Base-by-base conservation (phyloP, 805 yeast genomes). In the Suhomyces faveliae region DNA sequence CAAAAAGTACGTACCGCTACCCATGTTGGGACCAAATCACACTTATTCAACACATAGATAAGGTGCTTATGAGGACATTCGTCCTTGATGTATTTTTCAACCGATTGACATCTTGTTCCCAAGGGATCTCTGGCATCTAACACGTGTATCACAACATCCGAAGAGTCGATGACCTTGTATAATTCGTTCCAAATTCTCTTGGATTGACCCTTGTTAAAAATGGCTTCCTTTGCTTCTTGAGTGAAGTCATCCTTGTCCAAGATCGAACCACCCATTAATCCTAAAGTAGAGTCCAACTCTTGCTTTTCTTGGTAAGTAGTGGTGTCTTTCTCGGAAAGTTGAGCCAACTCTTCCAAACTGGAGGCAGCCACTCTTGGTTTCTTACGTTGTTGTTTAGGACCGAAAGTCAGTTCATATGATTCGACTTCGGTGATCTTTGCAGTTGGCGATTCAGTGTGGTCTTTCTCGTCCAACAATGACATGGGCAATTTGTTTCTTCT, bases 11-110 rank as follows among this genome's bases (percentile, higher is more conserved):
- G 80, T 89, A 91, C 98, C 62, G 98, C 97, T 62, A 89, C 97
- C 97, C 98, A 92, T 41, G 97, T 92, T 54, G 99, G 99, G 45
- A 92, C 97, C 62, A 92, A 82, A 77, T 92, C 99, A 80, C 97
- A 91, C 78, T 92, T 92, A 80, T 92, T 92, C 71, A 92, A 74
- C 48, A 94, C 96, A 65, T 86, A 91, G 57, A 92, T 86, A 74
- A 92, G 77, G 77, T 94, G 99, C 72, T 92, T 92, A 66, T 94
- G 99, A 11, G 98, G 89, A 63, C 96, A 90, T 71, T 92, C 99
- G 56, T 88, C 92, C 59, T 79, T 82, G 66, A 92, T 89, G 65
- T 89, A 91, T 61, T 89, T 90, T 68, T 94, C 97, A 47, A 92
- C 97, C 2, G 95, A 80, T 58, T 78, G 84, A 77, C 99, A 92